Percentiles rank a stretch among this genome's conserved stretches.
These are phyloP conservation scores for Xylaria sp. DNA, from an alignment of 2,329 filamentous ascomycete genomes.

Conservation along the genomic window DNA sequence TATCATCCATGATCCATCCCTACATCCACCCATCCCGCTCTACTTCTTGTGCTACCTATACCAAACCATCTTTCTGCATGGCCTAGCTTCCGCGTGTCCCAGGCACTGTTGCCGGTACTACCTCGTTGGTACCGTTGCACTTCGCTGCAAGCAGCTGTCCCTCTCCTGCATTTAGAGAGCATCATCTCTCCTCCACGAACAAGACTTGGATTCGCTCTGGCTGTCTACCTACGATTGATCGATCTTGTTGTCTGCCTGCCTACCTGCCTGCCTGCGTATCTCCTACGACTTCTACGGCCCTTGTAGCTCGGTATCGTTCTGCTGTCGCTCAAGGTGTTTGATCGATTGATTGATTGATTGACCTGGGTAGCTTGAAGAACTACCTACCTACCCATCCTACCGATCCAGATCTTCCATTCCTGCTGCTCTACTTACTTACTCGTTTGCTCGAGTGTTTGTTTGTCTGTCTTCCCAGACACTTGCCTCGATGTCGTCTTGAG, in stretches of 20 bases:
- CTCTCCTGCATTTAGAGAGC: conserved; percentile 21
- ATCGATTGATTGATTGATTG: background rate
- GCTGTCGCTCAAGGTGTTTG: background rate
- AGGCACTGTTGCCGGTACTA: conserved; percentile 13
- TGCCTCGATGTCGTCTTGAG: conserved; percentile 35
- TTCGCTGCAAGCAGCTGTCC: conserved; percentile 27
- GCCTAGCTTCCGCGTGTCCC: conserved; percentile 25
- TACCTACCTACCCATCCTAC: background rate
- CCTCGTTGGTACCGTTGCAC: conserved; percentile 9
- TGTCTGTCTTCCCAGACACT: background rate
- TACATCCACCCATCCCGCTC: background rate
- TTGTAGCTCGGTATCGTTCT: background rate
- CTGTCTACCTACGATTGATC: background rate
- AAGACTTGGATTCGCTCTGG: background rate
- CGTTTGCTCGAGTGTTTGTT: background rate
- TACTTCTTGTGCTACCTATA: conserved; percentile 8
- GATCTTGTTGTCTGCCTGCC: background rate
- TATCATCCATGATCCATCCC: too few species aligned
- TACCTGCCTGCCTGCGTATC: background rate
- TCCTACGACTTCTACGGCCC: background rate
- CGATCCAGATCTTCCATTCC: background rate
- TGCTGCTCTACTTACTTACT: conserved; percentile 6
- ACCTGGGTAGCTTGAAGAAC: conserved; percentile 10
- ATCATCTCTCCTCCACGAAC: conserved; percentile 16
- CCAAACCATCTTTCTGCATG: conserved; percentile 32